Conservation (phyloP, 345 rosid genomes). For the Boechera retrofracta region DNA sequence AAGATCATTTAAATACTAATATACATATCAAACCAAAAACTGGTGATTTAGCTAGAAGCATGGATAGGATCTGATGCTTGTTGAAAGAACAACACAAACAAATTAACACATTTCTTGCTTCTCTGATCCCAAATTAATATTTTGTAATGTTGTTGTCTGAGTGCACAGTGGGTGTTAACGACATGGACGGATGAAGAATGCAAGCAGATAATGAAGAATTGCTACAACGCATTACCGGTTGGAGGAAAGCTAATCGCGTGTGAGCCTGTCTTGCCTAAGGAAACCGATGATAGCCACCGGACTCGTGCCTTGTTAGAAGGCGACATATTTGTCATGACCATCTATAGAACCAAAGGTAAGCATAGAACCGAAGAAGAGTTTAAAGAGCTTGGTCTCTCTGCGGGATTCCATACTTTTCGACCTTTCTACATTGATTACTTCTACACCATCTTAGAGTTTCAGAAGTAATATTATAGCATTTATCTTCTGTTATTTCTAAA, state of each 20-base stretch:
- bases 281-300: conserved; percentile 71
- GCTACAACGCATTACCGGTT: conserved; percentile 71
- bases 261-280: conserved; percentile 74
- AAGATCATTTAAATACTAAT: background rate
- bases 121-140: background rate
- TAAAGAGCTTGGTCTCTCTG: conserved; percentile 63
- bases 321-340: conserved; percentile 84
- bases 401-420: conserved; percentile 64
- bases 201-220: conserved; percentile 77
- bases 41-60: background rate
- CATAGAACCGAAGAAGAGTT: conserved; percentile 78
- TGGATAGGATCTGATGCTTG: background rate
- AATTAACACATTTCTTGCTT: background rate
- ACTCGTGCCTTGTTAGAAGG: conserved; percentile 82
- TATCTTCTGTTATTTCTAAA: background rate
- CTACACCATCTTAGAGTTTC: conserved; percentile 77
- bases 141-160: conserved; percentile 16
- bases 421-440: conserved; percentile 64
- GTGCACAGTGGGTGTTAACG: conserved; percentile 72
- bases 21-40: background rate
- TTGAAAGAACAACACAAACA: background rate
- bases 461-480: conserved; percentile 50
- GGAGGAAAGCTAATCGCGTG: conserved; percentile 90
- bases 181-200: conserved; percentile 87
- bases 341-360: conserved; percentile 79